phyloP scores from a whole-genome alignment of 495 filamentous ascomycete genomes.

The Emericellopsis terricola region DNA sequence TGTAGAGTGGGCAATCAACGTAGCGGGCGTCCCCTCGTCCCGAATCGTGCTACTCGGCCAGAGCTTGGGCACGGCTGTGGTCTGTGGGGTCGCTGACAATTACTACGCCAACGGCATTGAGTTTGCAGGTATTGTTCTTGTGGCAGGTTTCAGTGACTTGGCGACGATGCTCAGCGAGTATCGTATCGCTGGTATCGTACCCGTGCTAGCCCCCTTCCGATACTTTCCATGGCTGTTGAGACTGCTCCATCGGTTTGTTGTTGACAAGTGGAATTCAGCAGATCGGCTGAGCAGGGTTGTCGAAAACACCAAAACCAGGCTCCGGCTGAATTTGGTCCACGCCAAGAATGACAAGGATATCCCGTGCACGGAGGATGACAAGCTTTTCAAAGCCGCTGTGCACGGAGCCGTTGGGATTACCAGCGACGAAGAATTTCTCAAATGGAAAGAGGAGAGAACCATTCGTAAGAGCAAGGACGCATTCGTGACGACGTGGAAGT shows the following conservation, averaged over 20 bases:
- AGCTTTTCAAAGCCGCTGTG: conserved; percentile 32
- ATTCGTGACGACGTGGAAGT: conserved; percentile 19
- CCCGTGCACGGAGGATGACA: conserved; percentile 42
- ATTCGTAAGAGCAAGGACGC: conserved; percentile 18
- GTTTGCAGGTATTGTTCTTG: conserved; percentile 55
- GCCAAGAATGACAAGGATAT: conserved; percentile 63
- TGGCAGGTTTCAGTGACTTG: conserved; percentile 63
- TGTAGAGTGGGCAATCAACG: conserved; percentile 49
- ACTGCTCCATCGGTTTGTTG: conserved; percentile 19
- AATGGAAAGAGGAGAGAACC: conserved; percentile 22
- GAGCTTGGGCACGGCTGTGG: conserved; percentile 75
- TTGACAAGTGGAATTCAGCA: conserved; percentile 35
- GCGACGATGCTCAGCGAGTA: conserved; percentile 45
- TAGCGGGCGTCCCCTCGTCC: conserved; percentile 43
- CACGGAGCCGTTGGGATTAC: conserved; percentile 29
- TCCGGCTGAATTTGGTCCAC: conserved; percentile 59
- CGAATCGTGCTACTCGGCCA: conserved; percentile 76
- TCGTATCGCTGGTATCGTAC: conserved; percentile 54
- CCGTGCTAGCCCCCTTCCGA: conserved; percentile 56
- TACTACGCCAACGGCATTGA: conserved; percentile 30
- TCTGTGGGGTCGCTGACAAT: conserved; percentile 48
- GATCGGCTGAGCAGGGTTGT: conserved; percentile 24
- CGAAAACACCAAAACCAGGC: conserved; percentile 24
- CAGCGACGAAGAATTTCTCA: conserved; percentile 12
- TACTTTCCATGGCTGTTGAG: conserved; percentile 23